Evolutionary conservation across 2,329 filamentous ascomycete species (phyloP), one percentile per base, ranked within the genome.

Genomic region (Ilyonectria robusta): DNA sequence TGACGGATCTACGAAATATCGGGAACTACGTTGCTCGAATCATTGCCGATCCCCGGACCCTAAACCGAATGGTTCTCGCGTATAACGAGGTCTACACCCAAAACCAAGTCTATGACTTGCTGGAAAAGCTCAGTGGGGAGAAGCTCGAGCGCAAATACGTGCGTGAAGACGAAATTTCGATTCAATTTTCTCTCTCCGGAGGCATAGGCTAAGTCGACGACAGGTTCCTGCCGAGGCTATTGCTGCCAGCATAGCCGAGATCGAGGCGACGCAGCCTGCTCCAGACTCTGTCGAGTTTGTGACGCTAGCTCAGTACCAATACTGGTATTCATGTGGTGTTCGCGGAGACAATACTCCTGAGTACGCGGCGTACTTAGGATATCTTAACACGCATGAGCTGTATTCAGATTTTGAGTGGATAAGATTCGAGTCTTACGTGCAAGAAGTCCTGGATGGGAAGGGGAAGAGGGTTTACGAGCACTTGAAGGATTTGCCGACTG

Each of bases 341-440:
- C 80, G 86, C 2, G 84, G 82, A 1, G 87, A 90, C 68, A 88
- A 88, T 73, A 84, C 79, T 13, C 84, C 83, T 0, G 84, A 87
- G 60, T 81, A 84, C 68, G 87, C 87, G 13, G 79, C 81, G 58
- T 89, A 88, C 68, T 78, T 89, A 8, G 87, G 86, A 1, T 88
- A 89, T 72, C 65, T 88, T n/a, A 79, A 83, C 60, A 81, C 79
- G 33, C 84, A 83, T 69, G 84, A 88, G n/a, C 77, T 89, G 26
- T 89, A 88, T 71, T 87, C 86, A 2, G 85, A 87, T 21, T 79
- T 88, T 60, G 67, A 81, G 59, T 23, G 31, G 1, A 66, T 10
- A 4, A 33, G 19, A 6, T 21, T 65, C 4, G 47, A 61, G n/a
- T 21, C 15, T 3, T 68, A 35, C 13, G 10, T 21, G 13, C 17